Conservation (phyloP, 495 filamentous ascomycete species). For the Rhizodiscina lignyota region DNA sequence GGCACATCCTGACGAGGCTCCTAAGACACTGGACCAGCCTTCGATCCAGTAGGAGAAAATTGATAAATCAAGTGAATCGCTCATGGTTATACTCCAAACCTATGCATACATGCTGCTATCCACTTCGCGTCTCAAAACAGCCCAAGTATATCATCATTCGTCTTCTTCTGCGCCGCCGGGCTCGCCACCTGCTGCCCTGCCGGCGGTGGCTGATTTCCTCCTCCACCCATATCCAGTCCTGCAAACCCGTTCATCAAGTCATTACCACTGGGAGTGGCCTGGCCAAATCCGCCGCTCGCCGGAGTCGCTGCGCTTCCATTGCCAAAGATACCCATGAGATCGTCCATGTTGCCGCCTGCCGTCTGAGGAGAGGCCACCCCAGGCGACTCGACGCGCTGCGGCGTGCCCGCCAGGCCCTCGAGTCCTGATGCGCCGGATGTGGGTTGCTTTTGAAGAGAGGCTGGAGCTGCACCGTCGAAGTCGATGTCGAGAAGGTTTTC, state of each 20-base stretch:
- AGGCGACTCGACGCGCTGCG: slow-evolving; percentile 59
- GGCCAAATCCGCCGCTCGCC: slow-evolving; percentile 13
- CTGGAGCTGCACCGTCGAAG: slow-evolving; percentile 88
- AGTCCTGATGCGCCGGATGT: slow-evolving; percentile 43
- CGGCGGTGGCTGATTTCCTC: slow-evolving; percentile 33
- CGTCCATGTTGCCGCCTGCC: slow-evolving; percentile 47
- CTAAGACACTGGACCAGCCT: too few species aligned
- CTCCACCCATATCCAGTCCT: slow-evolving; percentile 54
- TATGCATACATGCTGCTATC: too few species aligned
- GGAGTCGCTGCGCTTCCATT: slow-evolving; percentile 19
- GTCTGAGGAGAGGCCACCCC: slow-evolving; percentile 17
- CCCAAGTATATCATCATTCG: slow-evolving; percentile 78
- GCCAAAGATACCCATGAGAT: slow-evolving; percentile 76
- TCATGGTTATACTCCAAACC: too few species aligned
- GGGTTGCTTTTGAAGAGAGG: slow-evolving; percentile 63
- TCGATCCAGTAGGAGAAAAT: too few species aligned
- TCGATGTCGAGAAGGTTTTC: slow-evolving; percentile 97
- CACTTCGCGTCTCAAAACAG: slow-evolving; percentile 57
- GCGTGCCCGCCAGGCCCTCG: slow-evolving; percentile 62
- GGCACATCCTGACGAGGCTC: too few species aligned
- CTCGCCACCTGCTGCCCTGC: slow-evolving; percentile 30
- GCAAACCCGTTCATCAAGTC: slow-evolving; percentile 69
- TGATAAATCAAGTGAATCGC: too few species aligned
- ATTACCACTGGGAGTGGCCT: not conserved
- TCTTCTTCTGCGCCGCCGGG: slow-evolving; percentile 27